Evolutionary conservation across 164 flowering plant species (phyloP).

Genomic region (Amborella trichopoda): DNA sequence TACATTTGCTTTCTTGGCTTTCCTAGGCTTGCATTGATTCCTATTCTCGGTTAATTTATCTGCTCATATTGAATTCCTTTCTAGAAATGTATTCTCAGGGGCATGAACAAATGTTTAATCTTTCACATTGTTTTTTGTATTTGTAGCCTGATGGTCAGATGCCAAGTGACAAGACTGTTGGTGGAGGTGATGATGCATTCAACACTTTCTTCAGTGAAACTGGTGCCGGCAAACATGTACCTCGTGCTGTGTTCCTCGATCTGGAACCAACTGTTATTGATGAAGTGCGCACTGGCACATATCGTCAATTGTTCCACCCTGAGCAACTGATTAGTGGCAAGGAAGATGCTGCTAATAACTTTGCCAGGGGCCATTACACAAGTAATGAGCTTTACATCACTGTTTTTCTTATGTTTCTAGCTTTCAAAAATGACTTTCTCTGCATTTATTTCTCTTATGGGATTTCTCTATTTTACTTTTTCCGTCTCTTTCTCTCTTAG

Average conservation of each 20-base stretch:
- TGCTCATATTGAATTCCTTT: no score
- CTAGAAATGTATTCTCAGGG: no score
- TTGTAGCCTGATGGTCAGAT: slow-evolving; percentile 69
- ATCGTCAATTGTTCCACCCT: slow-evolving; percentile 54
- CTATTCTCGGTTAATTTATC: no score
- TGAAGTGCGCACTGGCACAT: slow-evolving; percentile 48
- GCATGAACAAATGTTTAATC: no score
- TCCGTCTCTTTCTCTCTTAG: slow-evolving; percentile 6
- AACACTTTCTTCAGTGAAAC: slow-evolving; percentile 64
- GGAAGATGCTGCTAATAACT: slow-evolving; percentile 59
- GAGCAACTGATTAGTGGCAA: slow-evolving; percentile 58
- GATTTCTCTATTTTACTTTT: slow-evolving; percentile 2
- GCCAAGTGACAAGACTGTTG: slow-evolving; percentile 46
- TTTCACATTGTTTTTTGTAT: not conserved
- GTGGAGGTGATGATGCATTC: slow-evolving; percentile 68
- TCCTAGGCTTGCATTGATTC: no score
- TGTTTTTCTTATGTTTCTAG: not conserved
- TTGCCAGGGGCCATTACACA: slow-evolving; percentile 61
- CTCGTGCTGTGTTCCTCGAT: slow-evolving; percentile 51
- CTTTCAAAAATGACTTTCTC: not conserved
- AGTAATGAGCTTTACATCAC: slow-evolving; percentile 11
- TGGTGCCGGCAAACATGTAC: slow-evolving; percentile 58
- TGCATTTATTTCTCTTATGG: not conserved
- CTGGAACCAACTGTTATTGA: slow-evolving; percentile 65
- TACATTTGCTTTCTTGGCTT: no score